Evolutionary conservation across 441 rosid genomes (phyloP), one percentile per base, ranked within the genome.

Genomic region (Populus hybrid): DNA sequence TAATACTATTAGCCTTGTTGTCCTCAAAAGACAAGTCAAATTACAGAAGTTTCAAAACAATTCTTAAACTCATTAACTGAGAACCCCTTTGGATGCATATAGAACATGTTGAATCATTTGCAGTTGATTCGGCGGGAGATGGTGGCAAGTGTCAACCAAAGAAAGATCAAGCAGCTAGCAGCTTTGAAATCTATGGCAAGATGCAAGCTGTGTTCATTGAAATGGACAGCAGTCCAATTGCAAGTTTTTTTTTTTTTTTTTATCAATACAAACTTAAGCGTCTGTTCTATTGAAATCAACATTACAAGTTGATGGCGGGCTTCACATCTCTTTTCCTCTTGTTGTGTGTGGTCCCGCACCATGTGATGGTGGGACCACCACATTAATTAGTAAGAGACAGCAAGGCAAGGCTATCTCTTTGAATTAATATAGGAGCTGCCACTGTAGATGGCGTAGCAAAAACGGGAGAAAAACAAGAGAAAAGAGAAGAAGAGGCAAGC

Each of bases 1-100:
- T 31, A 5, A 90, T 68, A 86, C 90, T 0, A 87, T 87, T 81
- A 90, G 91, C 50, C 93, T 87, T 64, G 86, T 90, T 21, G 89
- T 88, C 72, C 89, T 90, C 70, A 84, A 86, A 77, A 81, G 85
- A 84, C 91, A 87, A 86, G 93, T 87, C 6, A 29, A 18, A 71
- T 68, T 5, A 18, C 56, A 40, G 42, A 24, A 69, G 33, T 59
- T 45, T 74, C 2, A 33, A 40, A 21, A 65, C 56, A 31, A 31
- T 35, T 23, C 53, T 2, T 33, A 26, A 50, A 16, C 66, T 64
- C 2, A 26, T 64, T 23, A 67, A 9, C 23, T 23, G 29, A 45
- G 64, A 42, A 1, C 33, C 14, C n/a, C 20, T 18, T 24, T 67
- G 63, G 24, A 26, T 80, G 73, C 67, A 66, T n/a, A 23, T 18